These are phyloP conservation scores for Metschnikowia lochheadii DNA, from an alignment of 805 yeast genomes.

Conservation along the genomic window DNA sequence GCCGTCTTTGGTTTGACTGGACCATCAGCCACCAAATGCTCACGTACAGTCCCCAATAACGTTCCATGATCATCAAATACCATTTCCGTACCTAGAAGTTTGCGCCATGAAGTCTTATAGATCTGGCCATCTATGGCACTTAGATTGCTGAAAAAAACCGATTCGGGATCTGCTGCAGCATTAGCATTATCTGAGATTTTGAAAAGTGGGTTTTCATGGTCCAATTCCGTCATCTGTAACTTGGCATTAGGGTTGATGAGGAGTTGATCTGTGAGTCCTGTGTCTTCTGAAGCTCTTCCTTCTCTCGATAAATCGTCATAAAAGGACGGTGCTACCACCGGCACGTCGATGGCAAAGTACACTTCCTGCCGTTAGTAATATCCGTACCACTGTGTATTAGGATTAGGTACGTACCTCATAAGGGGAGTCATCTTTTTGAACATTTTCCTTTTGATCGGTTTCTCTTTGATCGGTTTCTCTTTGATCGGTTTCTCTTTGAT, in stretches of 20 bases:
- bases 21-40: conserved; percentile 33
- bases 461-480: not conserved
- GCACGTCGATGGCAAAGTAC: conserved; percentile 23
- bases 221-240: conserved; percentile 35
- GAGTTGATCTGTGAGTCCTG: conserved; percentile 19
- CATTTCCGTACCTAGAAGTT: conserved; percentile 70
- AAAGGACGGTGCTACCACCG: conserved; percentile 18
- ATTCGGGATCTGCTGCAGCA: conserved; percentile 17
- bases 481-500: not conserved
- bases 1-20: conserved; percentile 14
- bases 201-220: conserved; percentile 31
- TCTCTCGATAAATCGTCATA: conserved; percentile 13
- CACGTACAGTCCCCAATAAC: conserved; percentile 35
- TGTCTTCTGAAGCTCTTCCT: conserved; percentile 1
- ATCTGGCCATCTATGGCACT: conserved; percentile 43
- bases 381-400: not conserved
- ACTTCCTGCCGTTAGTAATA: conserved; percentile 20
- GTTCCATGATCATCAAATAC: conserved; percentile 43
- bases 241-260: conserved; percentile 39
- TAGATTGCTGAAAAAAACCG: conserved; percentile 22
- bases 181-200: conserved; percentile 33
- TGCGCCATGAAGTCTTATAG: conserved; percentile 74
- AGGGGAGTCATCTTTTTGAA: not conserved
- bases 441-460: not conserved
- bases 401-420: conserved; percentile 18